Evolutionary conservation across 352 stramenopile genomes (phyloP).

Genomic region (Phytophthora macrochlamydospora): DNA sequence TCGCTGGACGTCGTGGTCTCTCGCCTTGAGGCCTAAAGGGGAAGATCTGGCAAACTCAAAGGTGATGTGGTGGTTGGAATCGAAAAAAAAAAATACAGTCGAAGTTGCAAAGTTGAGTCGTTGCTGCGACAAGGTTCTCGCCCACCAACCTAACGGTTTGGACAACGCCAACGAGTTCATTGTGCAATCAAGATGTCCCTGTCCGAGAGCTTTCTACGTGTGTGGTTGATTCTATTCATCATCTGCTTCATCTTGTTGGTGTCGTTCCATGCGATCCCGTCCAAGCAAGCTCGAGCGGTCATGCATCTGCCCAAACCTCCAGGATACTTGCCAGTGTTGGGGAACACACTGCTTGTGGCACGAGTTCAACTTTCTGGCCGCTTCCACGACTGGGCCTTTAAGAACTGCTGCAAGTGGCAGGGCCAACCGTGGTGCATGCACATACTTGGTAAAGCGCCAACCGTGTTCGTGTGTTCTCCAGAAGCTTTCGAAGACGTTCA

Average conservation of each 20-base stretch:
- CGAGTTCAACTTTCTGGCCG: slow-evolving; percentile 37
- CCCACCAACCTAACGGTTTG: too few species aligned
- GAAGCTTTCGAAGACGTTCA: slow-evolving; percentile 46
- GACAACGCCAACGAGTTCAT: not conserved
- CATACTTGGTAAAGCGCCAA: slow-evolving; percentile 39
- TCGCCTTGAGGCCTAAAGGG: not conserved
- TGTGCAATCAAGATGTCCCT: not conserved
- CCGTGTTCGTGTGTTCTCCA: slow-evolving; percentile 34
- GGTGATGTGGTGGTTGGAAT: not conserved
- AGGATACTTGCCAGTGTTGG: slow-evolving; percentile 48
- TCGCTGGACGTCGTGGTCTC: slow-evolving; percentile 35
- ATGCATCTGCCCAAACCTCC: slow-evolving; percentile 39
- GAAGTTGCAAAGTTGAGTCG: too few species aligned
- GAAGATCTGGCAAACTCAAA: not conserved
- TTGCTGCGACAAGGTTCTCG: not conserved
- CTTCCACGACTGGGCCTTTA: slow-evolving; percentile 65
- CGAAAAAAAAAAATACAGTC: too few species aligned
- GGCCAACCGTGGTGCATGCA: slow-evolving; percentile 59
- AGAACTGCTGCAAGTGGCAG: slow-evolving; percentile 41
- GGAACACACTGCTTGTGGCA: slow-evolving; percentile 58
- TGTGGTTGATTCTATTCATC: not conserved
- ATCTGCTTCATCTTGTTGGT: not conserved
- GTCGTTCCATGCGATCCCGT: slow-evolving; percentile 15
- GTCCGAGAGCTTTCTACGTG: too few species aligned
- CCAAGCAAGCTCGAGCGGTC: slow-evolving; percentile 24